Percentiles rank a stretch among this genome's conserved stretches.
These are phyloP conservation scores for Dictyostelium intermedium DNA, from an alignment of 78 protist genomes.

Conservation along the genomic window DNA sequence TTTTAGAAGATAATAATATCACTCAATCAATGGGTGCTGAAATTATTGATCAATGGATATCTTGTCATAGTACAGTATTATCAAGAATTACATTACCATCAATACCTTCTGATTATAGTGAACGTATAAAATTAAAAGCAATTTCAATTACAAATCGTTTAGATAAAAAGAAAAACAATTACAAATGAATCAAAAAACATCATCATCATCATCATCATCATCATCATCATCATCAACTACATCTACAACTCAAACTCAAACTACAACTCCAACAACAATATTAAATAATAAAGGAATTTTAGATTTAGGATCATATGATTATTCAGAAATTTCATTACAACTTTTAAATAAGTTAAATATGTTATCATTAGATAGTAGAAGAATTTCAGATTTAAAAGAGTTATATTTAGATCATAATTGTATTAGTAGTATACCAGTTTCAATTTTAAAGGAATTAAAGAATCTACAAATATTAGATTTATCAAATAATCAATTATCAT, in stretches of 20 bases:
- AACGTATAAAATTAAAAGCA: conserved; percentile 37
- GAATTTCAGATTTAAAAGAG: conserved; percentile 45
- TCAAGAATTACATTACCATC: neutral
- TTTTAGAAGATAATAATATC: conserved; percentile 42
- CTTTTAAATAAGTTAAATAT: conserved; percentile 29
- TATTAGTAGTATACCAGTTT: conserved; percentile 24
- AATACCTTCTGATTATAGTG: conserved; percentile 23
- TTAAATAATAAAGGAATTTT: neutral
- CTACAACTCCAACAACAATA: neutral
- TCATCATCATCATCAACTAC: neutral
- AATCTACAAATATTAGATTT: conserved; percentile 58
- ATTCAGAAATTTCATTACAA: conserved; percentile 41
- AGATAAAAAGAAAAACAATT: conserved; percentile 27
- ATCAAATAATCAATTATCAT: conserved; percentile 69
- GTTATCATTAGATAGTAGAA: conserved; percentile 7
- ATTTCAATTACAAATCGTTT: conserved; percentile 19
- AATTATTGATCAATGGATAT: conserved; percentile 32
- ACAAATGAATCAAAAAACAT: neutral
- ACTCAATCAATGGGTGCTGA: neutral
- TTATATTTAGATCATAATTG: conserved; percentile 63
- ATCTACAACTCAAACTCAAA: too few species aligned
- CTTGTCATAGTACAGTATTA: conserved; percentile 3
- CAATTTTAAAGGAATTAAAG: conserved; percentile 12
- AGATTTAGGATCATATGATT: conserved; percentile 32
- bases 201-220: neutral